phyloP scores from a whole-genome alignment of 2,329 filamentous ascomycete genomes.

The Xylariaceae sp. region DNA sequence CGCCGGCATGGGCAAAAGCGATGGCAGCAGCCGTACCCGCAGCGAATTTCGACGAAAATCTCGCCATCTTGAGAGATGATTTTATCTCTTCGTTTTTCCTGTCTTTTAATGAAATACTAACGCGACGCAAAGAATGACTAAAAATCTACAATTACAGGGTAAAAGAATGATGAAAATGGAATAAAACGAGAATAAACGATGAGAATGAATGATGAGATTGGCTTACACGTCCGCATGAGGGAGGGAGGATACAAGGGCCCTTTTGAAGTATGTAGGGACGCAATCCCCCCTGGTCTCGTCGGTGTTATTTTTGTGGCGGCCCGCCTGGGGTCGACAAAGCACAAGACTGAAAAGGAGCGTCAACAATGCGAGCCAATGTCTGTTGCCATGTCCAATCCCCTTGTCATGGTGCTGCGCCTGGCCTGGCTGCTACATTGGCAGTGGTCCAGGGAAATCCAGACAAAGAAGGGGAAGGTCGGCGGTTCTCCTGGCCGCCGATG shows the following conservation, averaged over 20 bases:
- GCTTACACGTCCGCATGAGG: neutral
- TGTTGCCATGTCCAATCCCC: neutral
- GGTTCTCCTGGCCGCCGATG: slow-evolving; percentile 7
- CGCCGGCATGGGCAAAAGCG: slow-evolving; percentile 17
- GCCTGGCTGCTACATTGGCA: too few species aligned
- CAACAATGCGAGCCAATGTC: too few species aligned
- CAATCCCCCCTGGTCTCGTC: too few species aligned
- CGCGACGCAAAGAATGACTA: too few species aligned
- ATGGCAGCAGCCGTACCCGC: slow-evolving; percentile 16
- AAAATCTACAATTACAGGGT: neutral
- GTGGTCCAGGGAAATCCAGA: neutral
- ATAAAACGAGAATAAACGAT: neutral
- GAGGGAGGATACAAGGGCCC: slow-evolving; percentile 7
- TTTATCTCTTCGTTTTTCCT: neutral
- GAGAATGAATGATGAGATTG: neutral
- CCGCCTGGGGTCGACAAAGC: too few species aligned
- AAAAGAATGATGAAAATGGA: neutral
- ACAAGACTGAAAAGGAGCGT: too few species aligned
- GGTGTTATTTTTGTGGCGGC: too few species aligned
- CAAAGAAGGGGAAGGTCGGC: slow-evolving; percentile 20
- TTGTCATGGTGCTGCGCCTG: too few species aligned
- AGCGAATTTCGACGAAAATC: slow-evolving; percentile 14
- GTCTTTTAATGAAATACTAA: neutral
- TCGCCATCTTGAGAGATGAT: slow-evolving; percentile 20
- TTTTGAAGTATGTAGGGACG: slow-evolving; percentile 4